Evolutionary conservation across 1,284 basidiomycete species (phyloP), one percentile per base, ranked within the genome.

Genomic region (Trichosporon faecale): DNA sequence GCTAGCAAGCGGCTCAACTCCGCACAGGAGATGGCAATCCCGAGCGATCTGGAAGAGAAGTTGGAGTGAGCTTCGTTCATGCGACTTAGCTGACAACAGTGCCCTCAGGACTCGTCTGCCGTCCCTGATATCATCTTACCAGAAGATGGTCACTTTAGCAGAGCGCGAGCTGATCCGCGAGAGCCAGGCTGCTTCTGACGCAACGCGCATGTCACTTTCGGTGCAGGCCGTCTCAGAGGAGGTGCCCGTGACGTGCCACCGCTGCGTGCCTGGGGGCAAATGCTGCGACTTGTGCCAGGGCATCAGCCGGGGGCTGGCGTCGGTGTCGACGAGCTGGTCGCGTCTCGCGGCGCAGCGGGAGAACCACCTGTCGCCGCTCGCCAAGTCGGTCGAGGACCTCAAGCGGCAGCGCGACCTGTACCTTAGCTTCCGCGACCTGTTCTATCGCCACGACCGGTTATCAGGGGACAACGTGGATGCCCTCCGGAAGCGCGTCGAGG

Each of bases 1-100:
- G 83, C 85, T 0, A 90, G 89, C 71, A 93, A 93, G 77, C 88
- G 90, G 16, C 87, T 97, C 3, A 92, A 94, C 71, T 86, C 88
- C 27, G 86, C 91, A 8, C 92, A 96, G 80, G 93, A 96, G 82
- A 94, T 95, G 91, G 86, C 89, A 5, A 94, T 97, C 70, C 95
- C 95, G 2, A 89, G 91, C 71, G 94, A 97, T 82, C 86, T 97
- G 7, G 93, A 95, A 73, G 91, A 94, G 64, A 95, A 94, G 80
- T 88, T 97, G 64, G 85, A 86, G 89, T 93, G 84, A 65, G 89
- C 83, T 70, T 35, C 23, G 8, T 44, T n/a, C n/a, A 40, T 33
- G 21, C n/a, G 7, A 0, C 4, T 12, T 40, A 21, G 66, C 68
- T 71, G 29, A 61, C 49, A n/a, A 0, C 75, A 93, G 91, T 49